Conservation (phyloP, 306 rosid genomes). For the Elaeagnus macrophylla region DNA sequence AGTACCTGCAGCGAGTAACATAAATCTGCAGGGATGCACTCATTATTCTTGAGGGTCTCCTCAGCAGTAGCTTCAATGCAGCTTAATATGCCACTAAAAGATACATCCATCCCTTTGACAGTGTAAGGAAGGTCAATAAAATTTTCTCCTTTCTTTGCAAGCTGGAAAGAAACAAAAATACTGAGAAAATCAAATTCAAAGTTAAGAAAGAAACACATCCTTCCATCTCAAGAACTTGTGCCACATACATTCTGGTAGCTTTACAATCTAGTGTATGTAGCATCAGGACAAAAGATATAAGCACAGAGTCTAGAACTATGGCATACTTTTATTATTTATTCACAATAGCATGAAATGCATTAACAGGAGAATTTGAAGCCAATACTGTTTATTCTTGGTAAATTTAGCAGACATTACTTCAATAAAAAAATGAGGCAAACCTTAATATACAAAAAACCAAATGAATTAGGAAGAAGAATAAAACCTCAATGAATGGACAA, state of each 20-base stretch:
- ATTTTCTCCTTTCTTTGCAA: conserved; percentile 75
- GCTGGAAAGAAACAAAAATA: conserved; percentile 39
- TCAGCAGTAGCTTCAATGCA: conserved; percentile 77
- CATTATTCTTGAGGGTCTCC: conserved; percentile 63
- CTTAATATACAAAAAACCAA: too few relatives aligned
- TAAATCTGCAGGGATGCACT: conserved; percentile 89
- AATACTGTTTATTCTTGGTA: too few relatives aligned
- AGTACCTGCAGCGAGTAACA: conserved; percentile 88
- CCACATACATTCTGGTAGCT: not conserved
- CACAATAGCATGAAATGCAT: too few relatives aligned
- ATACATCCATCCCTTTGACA: conserved; percentile 95
- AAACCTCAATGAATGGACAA: not conserved
- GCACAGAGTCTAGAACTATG: too few relatives aligned
- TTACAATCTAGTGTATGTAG: too few relatives aligned
- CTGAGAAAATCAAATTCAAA: conserved; percentile 9
- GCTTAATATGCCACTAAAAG: conserved; percentile 84
- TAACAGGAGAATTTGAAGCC: too few relatives aligned
- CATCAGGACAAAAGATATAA: too few relatives aligned
- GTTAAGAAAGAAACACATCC: not conserved
- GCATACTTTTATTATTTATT: too few relatives aligned
- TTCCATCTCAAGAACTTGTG: not conserved
- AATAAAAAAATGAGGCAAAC: too few relatives aligned
- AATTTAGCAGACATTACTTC: too few relatives aligned
- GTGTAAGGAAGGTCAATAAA: conserved; percentile 80
- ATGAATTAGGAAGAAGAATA: too few relatives aligned